Base-by-base conservation (phyloP, 768 basidiomycete genomes). In the Lepiota venenata region DNA sequence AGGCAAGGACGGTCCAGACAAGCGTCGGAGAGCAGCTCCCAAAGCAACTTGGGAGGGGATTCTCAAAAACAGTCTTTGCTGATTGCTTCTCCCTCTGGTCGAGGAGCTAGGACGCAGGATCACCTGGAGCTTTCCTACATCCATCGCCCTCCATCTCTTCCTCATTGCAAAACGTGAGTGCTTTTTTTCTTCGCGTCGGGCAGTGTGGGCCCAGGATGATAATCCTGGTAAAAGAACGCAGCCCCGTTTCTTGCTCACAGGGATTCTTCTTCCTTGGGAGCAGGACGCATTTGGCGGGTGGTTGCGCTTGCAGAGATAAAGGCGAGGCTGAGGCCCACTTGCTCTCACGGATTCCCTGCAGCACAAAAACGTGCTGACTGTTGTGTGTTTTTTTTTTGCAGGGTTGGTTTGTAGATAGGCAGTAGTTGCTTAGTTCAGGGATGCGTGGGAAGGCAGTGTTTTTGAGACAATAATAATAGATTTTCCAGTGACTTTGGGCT, bases 61-160 rank as follows among this genome's bases (percentile, higher is more conserved):
- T 74, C 87, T 88, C 87, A 80, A 91, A 92, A 91, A 92, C 90
- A 91, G 80, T 91, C 88, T 85, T 80, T 83, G 89, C 90, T 83
- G 90, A 89, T 79, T 74, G 88, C 80, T 84, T 75, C 80, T 92
- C 90, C 90, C 90, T 66, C 69, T 80, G 90, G 90, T 92, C 70
- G 90, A 92, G 90, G 81, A 78, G 86, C 72, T 20, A 89, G 85
- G 90, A 92, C 75, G 90, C 89, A 78, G 84, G 90, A 92, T 86
- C 85, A 92, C 90, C 90, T 91, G 87, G 88, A 81, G 87, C 69
- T 74, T 69, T 82, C 74, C 78, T 69, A 88, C 84, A 90, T 74
- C 60, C 46, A 59, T 36, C 16, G 42, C 15, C n/a, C n/a, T n/a
- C 14, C 25, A 1, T 42, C 38, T 43, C 46, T 27, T 46, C 39